Conservation (phyloP, 352 stramenopile species). For the Phytophthora pisi region DNA sequence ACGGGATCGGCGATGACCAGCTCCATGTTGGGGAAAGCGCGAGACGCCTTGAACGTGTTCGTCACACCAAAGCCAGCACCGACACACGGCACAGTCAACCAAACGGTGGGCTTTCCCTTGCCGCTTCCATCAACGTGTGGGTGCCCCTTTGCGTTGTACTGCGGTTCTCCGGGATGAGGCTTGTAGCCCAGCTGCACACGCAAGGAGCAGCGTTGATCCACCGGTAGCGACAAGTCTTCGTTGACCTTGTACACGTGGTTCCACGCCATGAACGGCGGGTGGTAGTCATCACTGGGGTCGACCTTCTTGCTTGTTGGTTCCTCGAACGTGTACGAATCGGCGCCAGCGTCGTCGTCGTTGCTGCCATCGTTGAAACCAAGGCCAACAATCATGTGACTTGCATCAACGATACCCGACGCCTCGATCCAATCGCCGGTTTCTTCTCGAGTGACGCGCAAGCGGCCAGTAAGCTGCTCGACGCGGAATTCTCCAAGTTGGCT, state of each 20-base stretch:
- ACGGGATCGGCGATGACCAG: slow-evolving; percentile 59
- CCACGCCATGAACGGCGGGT: slow-evolving; percentile 42
- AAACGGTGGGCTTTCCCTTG: slow-evolving; percentile 27
- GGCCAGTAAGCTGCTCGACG: slow-evolving; percentile 61
- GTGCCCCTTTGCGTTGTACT: slow-evolving; percentile 23
- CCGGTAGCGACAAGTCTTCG: slow-evolving; percentile 28
- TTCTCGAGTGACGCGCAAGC: slow-evolving; percentile 65
- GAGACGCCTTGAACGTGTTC: slow-evolving; percentile 36
- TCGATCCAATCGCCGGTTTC: slow-evolving; percentile 78
- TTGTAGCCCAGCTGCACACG: slow-evolving; percentile 35
- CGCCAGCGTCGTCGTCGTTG: slow-evolving; percentile 23
- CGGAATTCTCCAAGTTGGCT: slow-evolving; percentile 64
- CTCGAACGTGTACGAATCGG: slow-evolving; percentile 39
- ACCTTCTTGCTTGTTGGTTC: slow-evolving; percentile 18
- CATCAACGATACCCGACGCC: slow-evolving; percentile 52
- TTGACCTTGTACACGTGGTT: slow-evolving; percentile 54
- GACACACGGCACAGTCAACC: slow-evolving; percentile 62
- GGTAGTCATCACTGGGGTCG: slow-evolving; percentile 32
- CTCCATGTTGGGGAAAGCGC: slow-evolving; percentile 25
- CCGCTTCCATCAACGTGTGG: slow-evolving; percentile 10
- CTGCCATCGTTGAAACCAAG: slow-evolving; percentile 32
- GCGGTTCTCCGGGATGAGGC: slow-evolving; percentile 6
- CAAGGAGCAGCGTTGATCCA: slow-evolving; percentile 47
- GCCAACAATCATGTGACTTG: slow-evolving; percentile 48
- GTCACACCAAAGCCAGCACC: slow-evolving; percentile 62